Percentiles rank a stretch among this genome's conserved stretches.
phyloP scores from a whole-genome alignment of 495 filamentous ascomycete genomes.

The Trichocladium antarcticum region DNA sequence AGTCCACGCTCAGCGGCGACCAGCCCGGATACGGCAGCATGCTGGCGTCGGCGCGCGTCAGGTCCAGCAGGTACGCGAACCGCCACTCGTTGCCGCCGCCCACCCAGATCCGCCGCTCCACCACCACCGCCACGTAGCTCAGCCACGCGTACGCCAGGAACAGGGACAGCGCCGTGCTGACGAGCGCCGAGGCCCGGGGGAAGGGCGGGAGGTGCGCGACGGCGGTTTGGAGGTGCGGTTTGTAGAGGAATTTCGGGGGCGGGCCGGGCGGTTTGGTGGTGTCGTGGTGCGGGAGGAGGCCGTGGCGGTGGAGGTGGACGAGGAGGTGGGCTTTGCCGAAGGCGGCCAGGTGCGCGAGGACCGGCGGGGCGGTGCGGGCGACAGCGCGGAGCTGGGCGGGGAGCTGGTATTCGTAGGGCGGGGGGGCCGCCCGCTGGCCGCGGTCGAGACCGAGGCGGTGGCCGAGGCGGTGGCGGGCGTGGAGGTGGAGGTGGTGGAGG shows the following conservation, averaged over 20 bases:
- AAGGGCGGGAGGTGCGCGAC: not conserved
- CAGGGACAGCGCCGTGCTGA: not conserved
- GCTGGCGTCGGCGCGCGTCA: not conserved
- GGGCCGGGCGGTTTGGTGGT: no score
- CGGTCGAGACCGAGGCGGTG: not conserved
- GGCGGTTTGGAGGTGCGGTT: not conserved
- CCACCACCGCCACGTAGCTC: slow-evolving; percentile 10
- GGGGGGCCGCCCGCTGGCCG: no score
- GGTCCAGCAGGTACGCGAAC: slow-evolving; percentile 8
- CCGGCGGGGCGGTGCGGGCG: not conserved
- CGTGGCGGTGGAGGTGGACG: not conserved
- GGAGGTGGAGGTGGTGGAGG: not conserved
- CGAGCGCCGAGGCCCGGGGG: slow-evolving; percentile 2
- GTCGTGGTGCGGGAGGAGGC: not conserved
- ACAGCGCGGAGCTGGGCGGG: no score
- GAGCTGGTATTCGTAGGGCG: no score
- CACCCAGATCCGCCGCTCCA: slow-evolving; percentile 15
- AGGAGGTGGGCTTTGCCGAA: not conserved
- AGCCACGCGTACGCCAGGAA: slow-evolving; percentile 1
- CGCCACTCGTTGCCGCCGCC: slow-evolving; percentile 11
- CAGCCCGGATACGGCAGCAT: slow-evolving; percentile 7
- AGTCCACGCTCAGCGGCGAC: slow-evolving; percentile 11
- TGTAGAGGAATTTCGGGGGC: not conserved
- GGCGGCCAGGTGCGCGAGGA: not conserved
- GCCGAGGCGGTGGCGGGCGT: not conserved